Evolutionary conservation across 2,329 filamentous ascomycete species (phyloP).

Genomic region (Pyricularia pennisetigena): DNA sequence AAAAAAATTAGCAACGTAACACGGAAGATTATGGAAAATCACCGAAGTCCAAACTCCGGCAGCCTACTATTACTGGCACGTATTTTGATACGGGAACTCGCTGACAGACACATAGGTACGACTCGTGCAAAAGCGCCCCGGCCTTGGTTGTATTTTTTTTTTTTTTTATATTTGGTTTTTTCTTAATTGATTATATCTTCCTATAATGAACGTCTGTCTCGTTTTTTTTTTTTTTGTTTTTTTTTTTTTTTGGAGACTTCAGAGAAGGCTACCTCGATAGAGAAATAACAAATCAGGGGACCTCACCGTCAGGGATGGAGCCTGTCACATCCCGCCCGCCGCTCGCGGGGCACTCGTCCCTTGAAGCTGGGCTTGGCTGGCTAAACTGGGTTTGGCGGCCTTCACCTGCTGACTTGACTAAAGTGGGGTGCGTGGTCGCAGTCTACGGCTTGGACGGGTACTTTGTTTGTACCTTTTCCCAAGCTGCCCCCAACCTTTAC

Average conservation of each 20-base stretch:
- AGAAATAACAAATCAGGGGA: background rate
- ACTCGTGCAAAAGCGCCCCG: background rate
- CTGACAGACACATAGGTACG: background rate
- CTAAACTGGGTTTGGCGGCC: background rate
- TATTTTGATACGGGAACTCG: background rate
- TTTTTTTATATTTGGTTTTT: background rate
- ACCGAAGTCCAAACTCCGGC: background rate
- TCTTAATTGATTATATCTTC: too few species aligned
- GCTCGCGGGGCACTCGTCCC: background rate
- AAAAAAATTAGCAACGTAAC: background rate
- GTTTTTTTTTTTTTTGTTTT: background rate
- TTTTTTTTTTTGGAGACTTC: background rate
- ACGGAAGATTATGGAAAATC: background rate
- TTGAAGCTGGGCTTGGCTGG: background rate
- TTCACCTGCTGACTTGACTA: background rate
- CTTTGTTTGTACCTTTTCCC: background rate
- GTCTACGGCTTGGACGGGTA: background rate
- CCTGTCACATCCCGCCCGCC: background rate
- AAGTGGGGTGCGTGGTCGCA: background rate
- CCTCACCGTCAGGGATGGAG: background rate
- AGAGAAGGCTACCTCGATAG: background rate
- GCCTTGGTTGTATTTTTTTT: background rate
- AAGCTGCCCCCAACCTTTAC: background rate
- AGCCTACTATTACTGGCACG: background rate
- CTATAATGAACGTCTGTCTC: too few species aligned